These are phyloP conservation scores for Helicocarpus griseus DNA, from an alignment of 2,329 filamentous ascomycete genomes.

Conservation along the genomic window DNA sequence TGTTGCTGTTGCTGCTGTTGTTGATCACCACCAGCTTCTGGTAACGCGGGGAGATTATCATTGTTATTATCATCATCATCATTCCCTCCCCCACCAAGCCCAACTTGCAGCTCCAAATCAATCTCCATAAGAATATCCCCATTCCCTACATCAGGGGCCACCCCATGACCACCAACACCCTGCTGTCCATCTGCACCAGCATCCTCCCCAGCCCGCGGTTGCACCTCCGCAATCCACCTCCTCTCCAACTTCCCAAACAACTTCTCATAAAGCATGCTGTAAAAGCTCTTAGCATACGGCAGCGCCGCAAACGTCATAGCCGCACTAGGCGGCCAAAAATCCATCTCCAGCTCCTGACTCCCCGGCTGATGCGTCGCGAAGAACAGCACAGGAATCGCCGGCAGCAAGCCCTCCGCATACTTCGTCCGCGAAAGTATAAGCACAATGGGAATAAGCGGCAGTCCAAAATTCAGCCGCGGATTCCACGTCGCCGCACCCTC, in stretches of 20 bases:
- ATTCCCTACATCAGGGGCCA: conserved; percentile 24
- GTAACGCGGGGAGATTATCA: conserved; percentile 2
- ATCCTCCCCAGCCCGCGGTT: conserved; percentile 44
- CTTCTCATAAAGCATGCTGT: conserved; percentile 53
- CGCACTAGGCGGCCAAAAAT: conserved; percentile 57
- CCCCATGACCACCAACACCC: conserved; percentile 25
- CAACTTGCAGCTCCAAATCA: conserved; percentile 42
- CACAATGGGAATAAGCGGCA: conserved; percentile 58
- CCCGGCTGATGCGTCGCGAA: conserved; percentile 39
- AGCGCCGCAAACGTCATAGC: conserved; percentile 56
- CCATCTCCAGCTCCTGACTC: conserved; percentile 39
- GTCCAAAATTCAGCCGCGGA: conserved; percentile 47
- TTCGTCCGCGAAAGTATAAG: conserved; percentile 59
- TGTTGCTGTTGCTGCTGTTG: conserved; percentile 20
- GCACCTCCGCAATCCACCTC: conserved; percentile 54
- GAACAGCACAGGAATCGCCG: conserved; percentile 51
- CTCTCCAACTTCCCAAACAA: conserved; percentile 49
- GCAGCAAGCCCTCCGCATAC: conserved; percentile 54
- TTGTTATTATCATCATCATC: conserved; percentile 28
- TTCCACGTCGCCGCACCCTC: conserved; percentile 27
- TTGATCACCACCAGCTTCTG: conserved; percentile 13
- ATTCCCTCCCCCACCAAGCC: conserved; percentile 36
- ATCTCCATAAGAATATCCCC: conserved; percentile 40
- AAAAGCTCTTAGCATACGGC: conserved; percentile 55
- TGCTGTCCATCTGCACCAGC: conserved; percentile 13